Conservation (phyloP, 176 grass and related monocot species). For the Lolium perenne region DNA sequence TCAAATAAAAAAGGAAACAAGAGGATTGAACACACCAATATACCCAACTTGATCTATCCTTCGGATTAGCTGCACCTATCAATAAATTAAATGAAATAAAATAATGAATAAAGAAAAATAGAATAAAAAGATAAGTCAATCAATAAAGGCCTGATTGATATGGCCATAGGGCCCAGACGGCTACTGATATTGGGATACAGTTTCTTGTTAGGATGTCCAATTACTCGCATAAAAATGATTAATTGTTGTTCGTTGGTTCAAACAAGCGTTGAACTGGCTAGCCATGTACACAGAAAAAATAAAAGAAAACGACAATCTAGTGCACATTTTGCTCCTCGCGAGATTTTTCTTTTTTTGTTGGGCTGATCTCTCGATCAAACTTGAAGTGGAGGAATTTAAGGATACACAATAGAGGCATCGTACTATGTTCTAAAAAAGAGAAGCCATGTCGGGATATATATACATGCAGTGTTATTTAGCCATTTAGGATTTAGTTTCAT, state of each 20-base stretch:
- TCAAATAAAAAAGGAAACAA: too few relatives aligned
- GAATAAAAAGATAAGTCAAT: not conserved
- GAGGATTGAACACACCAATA: not conserved
- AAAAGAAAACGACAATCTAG: not conserved
- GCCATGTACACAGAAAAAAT: not conserved
- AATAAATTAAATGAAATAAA: not conserved
- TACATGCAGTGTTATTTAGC: not conserved
- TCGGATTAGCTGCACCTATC: constrained; percentile 1
- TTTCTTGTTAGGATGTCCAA: constrained; percentile 47
- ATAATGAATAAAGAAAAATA: not conserved
- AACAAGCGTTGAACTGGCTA: not conserved
- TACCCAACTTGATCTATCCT: not conserved
- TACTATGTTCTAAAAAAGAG: not conserved
- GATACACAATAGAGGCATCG: not conserved
- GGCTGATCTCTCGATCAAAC: not conserved
- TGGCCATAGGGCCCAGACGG: not conserved
- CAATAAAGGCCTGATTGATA: not conserved
- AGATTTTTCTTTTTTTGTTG: not conserved
- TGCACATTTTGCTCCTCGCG: not conserved
- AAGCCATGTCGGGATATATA: not conserved
- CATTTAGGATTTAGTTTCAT: not conserved
- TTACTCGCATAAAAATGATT: not conserved
- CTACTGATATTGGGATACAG: constrained; percentile 8
- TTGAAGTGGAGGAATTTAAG: not conserved
- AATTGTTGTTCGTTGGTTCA: constrained; percentile 16